phyloP scores from a whole-genome alignment of 2,329 filamentous ascomycete species.

The Paecilomyces fulvus region DNA sequence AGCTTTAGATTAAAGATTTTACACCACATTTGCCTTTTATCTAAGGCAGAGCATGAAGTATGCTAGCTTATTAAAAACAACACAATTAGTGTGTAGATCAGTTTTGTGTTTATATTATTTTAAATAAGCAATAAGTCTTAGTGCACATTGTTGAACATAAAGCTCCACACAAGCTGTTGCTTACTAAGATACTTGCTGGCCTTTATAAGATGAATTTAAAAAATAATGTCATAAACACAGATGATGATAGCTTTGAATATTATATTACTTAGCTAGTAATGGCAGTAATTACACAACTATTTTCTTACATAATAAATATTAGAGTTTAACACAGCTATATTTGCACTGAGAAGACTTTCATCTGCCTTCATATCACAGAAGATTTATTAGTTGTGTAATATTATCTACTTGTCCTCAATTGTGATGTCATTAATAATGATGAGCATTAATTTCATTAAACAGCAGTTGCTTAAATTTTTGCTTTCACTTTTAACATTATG shows the following conservation, averaged over 20 bases:
- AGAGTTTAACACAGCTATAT: conserved; percentile 19
- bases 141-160: conserved; percentile 19
- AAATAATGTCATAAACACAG: conserved; percentile 16
- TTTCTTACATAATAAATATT: conserved; percentile 19
- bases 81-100: conserved; percentile 9
- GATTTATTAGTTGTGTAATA: conserved; percentile 16
- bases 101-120: conserved; percentile 15
- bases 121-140: conserved; percentile 12
- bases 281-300: conserved; percentile 17
- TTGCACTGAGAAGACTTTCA: conserved; percentile 21
- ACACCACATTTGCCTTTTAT: too few relatives aligned
- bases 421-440: conserved; percentile 15
- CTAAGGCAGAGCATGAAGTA: too few relatives aligned
- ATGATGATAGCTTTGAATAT: conserved; percentile 17
- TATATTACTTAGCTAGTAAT: conserved; percentile 16
- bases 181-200: conserved; percentile 16
- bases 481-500: conserved; percentile 24
- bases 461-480: conserved; percentile 22
- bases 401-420: conserved; percentile 16
- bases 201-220: conserved; percentile 16
- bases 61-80: too few relatives aligned
- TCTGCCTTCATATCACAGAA: conserved; percentile 20
- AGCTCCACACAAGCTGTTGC: conserved; percentile 16
- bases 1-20: too few relatives aligned
- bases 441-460: conserved; percentile 19